Percentiles rank a stretch among this genome's conserved stretches.
These are phyloP conservation scores for Colletotrichum simmondsii DNA, from an alignment of 2,329 filamentous ascomycete genomes.

Conservation along the genomic window DNA sequence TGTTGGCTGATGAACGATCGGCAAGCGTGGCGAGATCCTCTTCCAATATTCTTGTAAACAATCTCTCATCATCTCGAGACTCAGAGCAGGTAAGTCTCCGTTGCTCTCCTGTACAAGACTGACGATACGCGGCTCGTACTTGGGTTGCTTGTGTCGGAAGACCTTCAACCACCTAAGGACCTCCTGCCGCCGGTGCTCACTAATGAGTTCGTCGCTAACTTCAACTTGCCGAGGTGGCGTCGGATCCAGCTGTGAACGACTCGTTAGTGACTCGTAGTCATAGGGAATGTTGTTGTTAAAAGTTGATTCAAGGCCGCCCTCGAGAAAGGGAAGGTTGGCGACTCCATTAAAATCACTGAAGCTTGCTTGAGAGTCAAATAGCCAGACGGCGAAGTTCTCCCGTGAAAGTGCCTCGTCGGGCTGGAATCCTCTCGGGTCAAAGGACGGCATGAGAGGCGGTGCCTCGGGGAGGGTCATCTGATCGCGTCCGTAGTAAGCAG, in stretches of 20 bases:
- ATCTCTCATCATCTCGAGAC: conserved; percentile 83
- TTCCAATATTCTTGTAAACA: conserved; percentile 91
- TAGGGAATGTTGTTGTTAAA: conserved; percentile 64
- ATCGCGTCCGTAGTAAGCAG: conserved; percentile 49
- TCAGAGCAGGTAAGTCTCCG: conserved; percentile 64
- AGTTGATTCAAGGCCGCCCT: conserved; percentile 61
- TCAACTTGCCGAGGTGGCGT: conserved; percentile 53
- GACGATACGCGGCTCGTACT: conserved; percentile 43
- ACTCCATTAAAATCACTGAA: conserved; percentile 54
- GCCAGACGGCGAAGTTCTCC: conserved; percentile 62
- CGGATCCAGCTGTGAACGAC: conserved; percentile 56
- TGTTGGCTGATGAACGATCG: conserved; percentile 88
- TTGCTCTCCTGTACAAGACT: conserved; percentile 47
- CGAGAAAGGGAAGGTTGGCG: conserved; percentile 57
- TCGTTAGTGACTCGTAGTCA: conserved; percentile 61
- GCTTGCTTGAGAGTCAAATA: conserved; percentile 58
- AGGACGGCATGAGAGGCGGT: conserved; percentile 45
- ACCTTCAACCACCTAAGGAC: conserved; percentile 54
- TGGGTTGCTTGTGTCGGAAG: conserved; percentile 56
- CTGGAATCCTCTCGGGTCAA: conserved; percentile 45
- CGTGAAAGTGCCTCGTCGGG: conserved; percentile 48
- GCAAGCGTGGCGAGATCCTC: conserved; percentile 85
- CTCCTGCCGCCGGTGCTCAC: conserved; percentile 57
- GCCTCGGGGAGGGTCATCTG: conserved; percentile 44
- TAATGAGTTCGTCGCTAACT: conserved; percentile 55